Base-by-base conservation (phyloP, 2,329 filamentous ascomycete species). In the Chlorencoelia australis region DNA sequence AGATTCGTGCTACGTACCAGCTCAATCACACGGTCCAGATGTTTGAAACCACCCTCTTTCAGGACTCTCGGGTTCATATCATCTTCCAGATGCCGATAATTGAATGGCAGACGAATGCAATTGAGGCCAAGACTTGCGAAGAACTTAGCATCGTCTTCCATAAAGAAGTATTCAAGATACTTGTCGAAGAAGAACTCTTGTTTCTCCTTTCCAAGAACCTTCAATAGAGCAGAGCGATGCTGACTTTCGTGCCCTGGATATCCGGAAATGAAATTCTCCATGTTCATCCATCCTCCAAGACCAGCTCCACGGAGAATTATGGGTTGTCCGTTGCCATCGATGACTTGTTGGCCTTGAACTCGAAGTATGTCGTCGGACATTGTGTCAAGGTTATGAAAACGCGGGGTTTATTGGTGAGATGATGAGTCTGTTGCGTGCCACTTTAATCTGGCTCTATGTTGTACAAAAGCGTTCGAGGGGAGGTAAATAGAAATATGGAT, bases 181-280 rank as follows among this genome's bases (percentile, higher is more conserved):
- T 49, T 66, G 44, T 75, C 69, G 44, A 77, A 76, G 56, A 77
- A 75, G 59, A 67, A 76, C 4, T 73, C 62, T 32, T 69, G 67
- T 47, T 73, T 75, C 32, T 75, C 65, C 30, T 64, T 49, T 1
- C 73, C 73, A 0, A 77, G 57, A 0, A 70, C 67, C 37, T 66
- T 60, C 1, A 65, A 57, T 56, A 77, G 65, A 2, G 69, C 65
- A 2, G 63, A 63, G 7, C 72, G 67, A 42, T 73, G 68, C 42
- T 75, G 64, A 15, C 61, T 61, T 49, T 78, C 74, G 33, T 73
- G 69, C 13, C 70, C 74, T 8, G 71, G 61, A 40, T 68, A 78
- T n/a, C 74, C 74, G 1, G 69, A 74, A 44, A 78, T 76, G 60
- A 77, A 77, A 52, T 75, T 76, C 53, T 75, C 71, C 68, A 73